Base-by-base conservation (phyloP, 768 basidiomycete species). In the Hygrocybe coccinea region DNA sequence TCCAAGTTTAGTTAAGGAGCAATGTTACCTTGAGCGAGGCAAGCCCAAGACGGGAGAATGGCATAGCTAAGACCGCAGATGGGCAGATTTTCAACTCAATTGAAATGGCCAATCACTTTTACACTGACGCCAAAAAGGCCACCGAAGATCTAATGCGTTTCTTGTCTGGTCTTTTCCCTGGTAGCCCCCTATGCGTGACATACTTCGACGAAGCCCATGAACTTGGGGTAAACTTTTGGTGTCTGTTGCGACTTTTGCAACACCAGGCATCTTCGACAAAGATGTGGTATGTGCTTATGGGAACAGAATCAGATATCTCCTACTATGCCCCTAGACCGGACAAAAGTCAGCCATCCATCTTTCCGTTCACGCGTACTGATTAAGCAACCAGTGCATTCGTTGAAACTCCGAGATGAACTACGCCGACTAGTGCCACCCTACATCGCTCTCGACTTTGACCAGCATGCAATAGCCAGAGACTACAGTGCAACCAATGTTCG, bases 171-270 rank as follows among this genome's bases (percentile, higher is more conserved):
- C 38, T 56, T 36, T 17, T 8, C 34, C 8, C 10, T 34, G 25
- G 33, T 19, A 11, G 14, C 17, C 17, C 6, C 0, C 25, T 61
- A 15, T 49, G 33, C 34, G 29, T 63, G 34, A 58, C 51, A 22
- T 61, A 59, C 41, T 56, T 63, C 25, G 62, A 63, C 25, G 60
- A 61, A 51, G 62, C 60, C 21, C 38, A 57, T 5, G 58, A 55
- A 35, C 56, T 63, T 15, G 17, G 35, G n/a, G 6, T n/a, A n/a
- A 37, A 19, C 22, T 57, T 54, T 39, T 61, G 57, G 55, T 29
- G 54, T 24, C 25, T 61, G 36, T 35, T 57, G 33, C 60, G 56
- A 52, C 33, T 61, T 36, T 33, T 59, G 46, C 37, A 47, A 19
- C 9, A 54, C 54, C 59, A 60, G 52, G 29, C 37, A 8, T 11